Evolutionary conservation across 2,329 filamentous ascomycete species (phyloP).

Genomic region (Cladosporium sp.): DNA sequence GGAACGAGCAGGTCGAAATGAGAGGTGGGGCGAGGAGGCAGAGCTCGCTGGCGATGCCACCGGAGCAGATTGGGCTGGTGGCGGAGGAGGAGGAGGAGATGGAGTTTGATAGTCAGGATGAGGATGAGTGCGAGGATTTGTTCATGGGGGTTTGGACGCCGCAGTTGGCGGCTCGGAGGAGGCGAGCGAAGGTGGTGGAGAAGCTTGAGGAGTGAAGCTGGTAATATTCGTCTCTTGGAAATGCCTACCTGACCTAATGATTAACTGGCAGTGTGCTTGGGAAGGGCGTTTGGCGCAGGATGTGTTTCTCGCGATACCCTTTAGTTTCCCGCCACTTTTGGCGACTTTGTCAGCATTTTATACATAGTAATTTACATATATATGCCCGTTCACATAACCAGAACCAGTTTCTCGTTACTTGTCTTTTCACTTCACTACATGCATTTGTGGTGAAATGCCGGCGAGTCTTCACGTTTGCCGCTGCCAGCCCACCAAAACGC

Average conservation of each 20-base stretch:
- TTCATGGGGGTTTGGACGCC: constrained; percentile 64
- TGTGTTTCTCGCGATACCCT: constrained; percentile 10
- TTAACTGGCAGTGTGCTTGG: background rate
- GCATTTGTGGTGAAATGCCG: background rate
- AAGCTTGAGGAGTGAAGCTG: background rate
- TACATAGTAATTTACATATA: background rate
- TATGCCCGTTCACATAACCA: background rate
- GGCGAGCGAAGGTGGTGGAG: constrained; percentile 37
- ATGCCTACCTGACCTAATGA: background rate
- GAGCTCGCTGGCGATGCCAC: constrained; percentile 24
- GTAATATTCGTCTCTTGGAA: background rate
- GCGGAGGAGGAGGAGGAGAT: constrained; percentile 39
- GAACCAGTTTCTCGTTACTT: background rate
- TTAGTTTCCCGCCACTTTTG: background rate
- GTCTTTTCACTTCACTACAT: background rate
- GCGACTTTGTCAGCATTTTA: background rate
- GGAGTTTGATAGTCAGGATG: constrained; percentile 65
- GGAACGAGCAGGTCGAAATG: constrained; percentile 23
- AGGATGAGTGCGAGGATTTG: constrained; percentile 66
- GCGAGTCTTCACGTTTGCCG: background rate
- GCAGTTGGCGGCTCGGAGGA: constrained; percentile 51
- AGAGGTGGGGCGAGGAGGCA: constrained; percentile 24
- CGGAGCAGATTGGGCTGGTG: constrained; percentile 21
- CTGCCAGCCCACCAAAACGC: background rate
- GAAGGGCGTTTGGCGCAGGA: background rate